phyloP scores from a whole-genome alignment of 768 basidiomycete genomes.

The Lyophyllum atratum region DNA sequence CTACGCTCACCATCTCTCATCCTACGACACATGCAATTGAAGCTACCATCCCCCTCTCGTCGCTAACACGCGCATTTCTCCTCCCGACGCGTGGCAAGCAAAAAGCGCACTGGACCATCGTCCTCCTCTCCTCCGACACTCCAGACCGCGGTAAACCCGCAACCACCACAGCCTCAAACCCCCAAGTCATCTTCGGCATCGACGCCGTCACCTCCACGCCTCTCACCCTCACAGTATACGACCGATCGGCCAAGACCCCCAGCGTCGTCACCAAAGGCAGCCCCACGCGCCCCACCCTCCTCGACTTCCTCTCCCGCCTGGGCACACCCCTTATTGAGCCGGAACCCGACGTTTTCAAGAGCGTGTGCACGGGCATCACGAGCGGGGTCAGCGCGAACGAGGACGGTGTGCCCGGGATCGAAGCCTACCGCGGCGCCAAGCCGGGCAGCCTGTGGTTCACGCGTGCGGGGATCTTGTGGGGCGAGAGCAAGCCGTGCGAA shows the following conservation, averaged over 20 bases:
- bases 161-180: conserved; percentile 29
- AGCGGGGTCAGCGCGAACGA: conserved; percentile 35
- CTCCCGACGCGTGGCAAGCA: conserved; percentile 74
- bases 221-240: conserved; percentile 44
- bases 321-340: conserved; percentile 47
- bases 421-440: conserved; percentile 75
- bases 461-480: conserved; percentile 67
- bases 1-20: conserved; percentile 54
- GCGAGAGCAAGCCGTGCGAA: conserved; percentile 75
- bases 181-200: conserved; percentile 70
- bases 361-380: conserved; percentile 43
- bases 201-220: conserved; percentile 55
- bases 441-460: conserved; percentile 74
- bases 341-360: conserved; percentile 53
- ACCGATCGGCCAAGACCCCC: conserved; percentile 25
- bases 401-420: conserved; percentile 59
- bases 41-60: conserved; percentile 48
- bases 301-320: conserved; percentile 53
- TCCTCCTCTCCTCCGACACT: conserved; percentile 59
- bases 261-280: conserved; percentile 49
- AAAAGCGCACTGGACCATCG: conserved; percentile 72
- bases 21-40: conserved; percentile 51
- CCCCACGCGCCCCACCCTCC: conserved; percentile 50
- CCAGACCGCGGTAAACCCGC: conserved; percentile 44
- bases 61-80: conserved; percentile 63